Evolutionary conservation across 2,329 filamentous ascomycete species (phyloP).

Genomic region (Pseudocercospora pini-densiflorae): DNA sequence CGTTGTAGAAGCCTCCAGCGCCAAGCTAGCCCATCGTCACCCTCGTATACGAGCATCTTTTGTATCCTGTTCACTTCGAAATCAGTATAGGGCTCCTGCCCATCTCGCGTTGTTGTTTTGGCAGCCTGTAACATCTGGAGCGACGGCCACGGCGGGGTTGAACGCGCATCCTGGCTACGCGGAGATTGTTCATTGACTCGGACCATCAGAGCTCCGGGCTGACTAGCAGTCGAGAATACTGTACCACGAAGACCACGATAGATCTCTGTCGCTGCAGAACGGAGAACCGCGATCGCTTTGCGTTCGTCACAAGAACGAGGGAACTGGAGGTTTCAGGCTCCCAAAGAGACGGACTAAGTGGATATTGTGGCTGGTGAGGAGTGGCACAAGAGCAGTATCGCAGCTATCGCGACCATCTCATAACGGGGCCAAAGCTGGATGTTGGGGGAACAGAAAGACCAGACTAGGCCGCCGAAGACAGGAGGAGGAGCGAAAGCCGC

Average conservation of each 20-base stretch:
- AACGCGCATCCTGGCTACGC: slow-evolving; percentile 2
- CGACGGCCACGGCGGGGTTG: slow-evolving; percentile 1
- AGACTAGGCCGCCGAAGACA: not conserved
- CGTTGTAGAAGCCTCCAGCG: not conserved
- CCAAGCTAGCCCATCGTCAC: not conserved
- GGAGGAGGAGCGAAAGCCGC: slow-evolving; percentile 10
- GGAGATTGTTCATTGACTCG: slow-evolving; percentile 3
- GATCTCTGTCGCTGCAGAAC: not conserved
- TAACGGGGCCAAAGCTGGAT: slow-evolving; percentile 1
- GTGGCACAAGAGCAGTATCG: slow-evolving; percentile 1
- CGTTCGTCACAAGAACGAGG: not conserved
- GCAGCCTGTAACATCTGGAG: not conserved
- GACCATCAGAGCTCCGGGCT: slow-evolving; percentile 4
- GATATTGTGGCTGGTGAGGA: slow-evolving; percentile 9
- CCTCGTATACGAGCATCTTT: not conserved
- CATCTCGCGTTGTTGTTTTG: not conserved
- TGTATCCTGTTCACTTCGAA: not conserved
- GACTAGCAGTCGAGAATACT: not conserved
- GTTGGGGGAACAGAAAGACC: slow-evolving; percentile 10
- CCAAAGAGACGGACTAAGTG: slow-evolving; percentile 2
- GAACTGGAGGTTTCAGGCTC: not conserved
- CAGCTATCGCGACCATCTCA: not conserved
- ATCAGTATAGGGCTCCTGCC: not conserved
- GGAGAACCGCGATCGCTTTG: not conserved
- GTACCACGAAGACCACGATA: not conserved